Percentiles rank a stretch among this genome's conserved stretches.
Conservation (phyloP, 164 flowering plant genomes). For the Amborella trichopoda region DNA sequence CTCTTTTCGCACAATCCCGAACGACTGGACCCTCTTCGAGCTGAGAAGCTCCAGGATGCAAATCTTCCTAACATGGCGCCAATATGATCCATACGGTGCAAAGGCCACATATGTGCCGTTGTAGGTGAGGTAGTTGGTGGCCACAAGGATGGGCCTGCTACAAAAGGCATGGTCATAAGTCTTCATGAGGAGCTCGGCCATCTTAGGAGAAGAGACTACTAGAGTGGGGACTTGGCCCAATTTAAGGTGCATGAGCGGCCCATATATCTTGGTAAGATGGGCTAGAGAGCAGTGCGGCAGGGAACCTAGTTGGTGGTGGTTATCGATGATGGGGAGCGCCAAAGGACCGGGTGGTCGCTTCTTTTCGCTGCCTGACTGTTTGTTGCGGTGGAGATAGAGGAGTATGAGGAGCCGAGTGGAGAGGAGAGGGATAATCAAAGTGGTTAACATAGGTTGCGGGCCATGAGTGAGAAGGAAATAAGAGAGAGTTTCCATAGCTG, state of each 20-base stretch:
- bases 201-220: constrained; percentile 36
- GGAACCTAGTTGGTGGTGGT: constrained; percentile 40
- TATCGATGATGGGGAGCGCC: constrained; percentile 32
- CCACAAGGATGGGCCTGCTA: constrained; percentile 29
- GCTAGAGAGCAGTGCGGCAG: constrained; percentile 39
- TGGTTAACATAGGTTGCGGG: too few relatives aligned
- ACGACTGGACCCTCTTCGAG: constrained; percentile 25
- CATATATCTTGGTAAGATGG: constrained; percentile 20
- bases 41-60: constrained; percentile 39
- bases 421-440: too few relatives aligned
- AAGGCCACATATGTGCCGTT: constrained; percentile 45
- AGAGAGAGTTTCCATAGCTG: too few relatives aligned
- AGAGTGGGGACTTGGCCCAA: constrained; percentile 41
- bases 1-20: constrained; percentile 24
- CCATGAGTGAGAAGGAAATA: too few relatives aligned
- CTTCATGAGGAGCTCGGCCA: constrained; percentile 26
- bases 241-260: constrained; percentile 36
- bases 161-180: constrained; percentile 37
- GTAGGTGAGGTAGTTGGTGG: constrained; percentile 40
- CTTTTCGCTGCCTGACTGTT: too few relatives aligned
- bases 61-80: constrained; percentile 42
- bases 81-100: constrained; percentile 39
- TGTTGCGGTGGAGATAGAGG: too few relatives aligned
- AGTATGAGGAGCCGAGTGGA: too few relatives aligned
- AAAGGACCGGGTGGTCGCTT: constrained; percentile 26